These are phyloP conservation scores for Vigna hirtella DNA, from an alignment of 306 rosid species.

Conservation along the genomic window DNA sequence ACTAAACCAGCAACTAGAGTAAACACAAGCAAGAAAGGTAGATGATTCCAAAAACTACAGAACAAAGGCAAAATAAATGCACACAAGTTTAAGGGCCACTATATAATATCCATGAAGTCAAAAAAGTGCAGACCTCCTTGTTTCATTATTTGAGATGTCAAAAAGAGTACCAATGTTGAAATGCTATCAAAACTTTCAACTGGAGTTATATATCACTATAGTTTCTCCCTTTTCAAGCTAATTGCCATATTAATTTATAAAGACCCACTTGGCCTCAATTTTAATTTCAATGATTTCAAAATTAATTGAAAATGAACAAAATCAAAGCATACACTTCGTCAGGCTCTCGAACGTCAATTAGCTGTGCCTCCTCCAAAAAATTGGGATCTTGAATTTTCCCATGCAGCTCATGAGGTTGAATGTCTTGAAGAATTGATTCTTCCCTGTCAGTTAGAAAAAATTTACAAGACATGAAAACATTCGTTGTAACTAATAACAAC, in stretches of 20 bases:
- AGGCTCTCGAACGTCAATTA: constrained; percentile 92
- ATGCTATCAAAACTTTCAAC: not conserved
- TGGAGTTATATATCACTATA: not conserved
- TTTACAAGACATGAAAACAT: constrained; percentile 38
- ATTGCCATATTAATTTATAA: constrained; percentile 20
- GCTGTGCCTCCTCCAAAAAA: constrained; percentile 79
- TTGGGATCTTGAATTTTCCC: constrained; percentile 73
- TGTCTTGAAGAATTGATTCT: constrained; percentile 71
- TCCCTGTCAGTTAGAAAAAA: constrained; percentile 60
- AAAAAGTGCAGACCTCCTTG: constrained; percentile 13
- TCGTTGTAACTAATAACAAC: constrained; percentile 28
- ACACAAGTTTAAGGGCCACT: constrained; percentile 9
- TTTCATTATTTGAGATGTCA: constrained; percentile 2
- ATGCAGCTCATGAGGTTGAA: constrained; percentile 78
- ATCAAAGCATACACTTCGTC: constrained; percentile 80
- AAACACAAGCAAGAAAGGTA: constrained; percentile 24
- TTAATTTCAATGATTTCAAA: constrained; percentile 25
- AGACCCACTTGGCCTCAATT: constrained; percentile 15
- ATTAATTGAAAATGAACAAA: constrained; percentile 31
- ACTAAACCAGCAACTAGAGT: constrained; percentile 12
- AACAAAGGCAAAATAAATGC: constrained; percentile 19
- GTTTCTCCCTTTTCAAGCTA: constrained; percentile 17
- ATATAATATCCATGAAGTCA: constrained; percentile 27
- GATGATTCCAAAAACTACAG: constrained; percentile 15
- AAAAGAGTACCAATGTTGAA: no score